Base-by-base conservation (phyloP, 202 grass and related monocot genomes). In the Setaria viridis region DNA sequence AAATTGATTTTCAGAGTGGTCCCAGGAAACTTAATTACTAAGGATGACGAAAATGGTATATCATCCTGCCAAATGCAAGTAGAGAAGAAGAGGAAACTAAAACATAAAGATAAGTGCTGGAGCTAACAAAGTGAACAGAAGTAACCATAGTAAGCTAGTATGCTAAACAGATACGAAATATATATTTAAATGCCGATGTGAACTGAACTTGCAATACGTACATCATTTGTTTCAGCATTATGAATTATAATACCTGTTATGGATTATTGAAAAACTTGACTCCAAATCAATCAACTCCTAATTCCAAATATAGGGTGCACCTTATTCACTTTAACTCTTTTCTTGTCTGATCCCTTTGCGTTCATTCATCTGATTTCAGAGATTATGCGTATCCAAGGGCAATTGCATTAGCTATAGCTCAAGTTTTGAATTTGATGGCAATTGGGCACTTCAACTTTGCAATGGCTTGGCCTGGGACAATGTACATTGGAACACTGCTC, bases 401-500 rank as follows among this genome's bases (percentile, higher is more conserved):
- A 19, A 86, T 92, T 72, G 94, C 91, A 6, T 85, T 97, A 42
- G 94, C 90, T 12, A 90, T 64, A 60, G 91, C 91, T 80, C 94
- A 97, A 80, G 62, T 94, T 10, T 49, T 25, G 25, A 25, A 25
- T 25, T 25, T 97, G n/a, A 92, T 92, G 91, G 90, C 91, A 30
- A 80, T 94, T 9, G 94, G 94, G 34, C 91, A 97, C 80, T 92
- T 97, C 80, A 87, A 39, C 72, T 97, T 97, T 9, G 94, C 94
- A 47, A 90, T 97, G 94, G 94, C 83, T 20, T 97, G 94, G 94
- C 91, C 94, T 2, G 94, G 94, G 17, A 64, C 94, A 47, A 94
- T 97, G 83, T 94, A 97, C 83, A 32, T 94, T 5, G 89, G 94
- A 46, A 94, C 94, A 15, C 85, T 97, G 33, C 94, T 97, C 6